Conservation (phyloP, 208 protist species). For the Leishmania tarentolae region DNA sequence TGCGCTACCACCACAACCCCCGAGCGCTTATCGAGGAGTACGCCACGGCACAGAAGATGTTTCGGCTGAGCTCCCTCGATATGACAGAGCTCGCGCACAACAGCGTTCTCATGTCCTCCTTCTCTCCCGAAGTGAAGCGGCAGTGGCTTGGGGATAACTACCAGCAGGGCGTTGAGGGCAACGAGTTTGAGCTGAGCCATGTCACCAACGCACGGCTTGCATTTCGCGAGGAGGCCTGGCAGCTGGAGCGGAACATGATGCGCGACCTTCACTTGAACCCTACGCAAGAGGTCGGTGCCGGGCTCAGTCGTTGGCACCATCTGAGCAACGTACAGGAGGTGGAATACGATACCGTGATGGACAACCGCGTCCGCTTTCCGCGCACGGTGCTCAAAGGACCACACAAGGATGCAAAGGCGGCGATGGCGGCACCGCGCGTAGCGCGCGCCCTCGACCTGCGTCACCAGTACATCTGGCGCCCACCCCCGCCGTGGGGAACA, state of each 20-base stretch:
- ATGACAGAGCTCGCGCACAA: slow-evolving; percentile 90
- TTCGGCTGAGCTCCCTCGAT: slow-evolving; percentile 82
- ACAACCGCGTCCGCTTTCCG: slow-evolving; percentile 88
- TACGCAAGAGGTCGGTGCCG: slow-evolving; percentile 40
- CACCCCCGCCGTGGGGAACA: slow-evolving; percentile 75
- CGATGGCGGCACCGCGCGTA: slow-evolving; percentile 51
- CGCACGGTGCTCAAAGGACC: slow-evolving; percentile 84
- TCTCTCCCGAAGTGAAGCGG: slow-evolving; percentile 68
- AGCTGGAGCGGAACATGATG: slow-evolving; percentile 84
- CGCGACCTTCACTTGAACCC: slow-evolving; percentile 70
- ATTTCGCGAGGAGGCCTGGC: slow-evolving; percentile 88
- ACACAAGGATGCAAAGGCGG: slow-evolving; percentile 34
- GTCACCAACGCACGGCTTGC: slow-evolving; percentile 82
- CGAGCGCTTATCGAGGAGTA: slow-evolving; percentile 88
- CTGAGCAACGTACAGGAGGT: slow-evolving; percentile 83
- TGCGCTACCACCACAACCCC: slow-evolving; percentile 88
- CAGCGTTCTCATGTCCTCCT: slow-evolving; percentile 87
- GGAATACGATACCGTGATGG: slow-evolving; percentile 86
- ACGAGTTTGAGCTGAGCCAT: slow-evolving; percentile 80
- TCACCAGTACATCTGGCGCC: slow-evolving; percentile 79
- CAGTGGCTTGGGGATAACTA: slow-evolving; percentile 84
- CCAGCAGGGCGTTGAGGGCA: slow-evolving; percentile 58
- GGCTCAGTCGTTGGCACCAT: slow-evolving; percentile 77
- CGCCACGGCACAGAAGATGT: slow-evolving; percentile 88
- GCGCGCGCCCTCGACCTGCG: slow-evolving; percentile 77